Conservation (phyloP, 257 asterid genomes). For the Solanum clarkiae region DNA sequence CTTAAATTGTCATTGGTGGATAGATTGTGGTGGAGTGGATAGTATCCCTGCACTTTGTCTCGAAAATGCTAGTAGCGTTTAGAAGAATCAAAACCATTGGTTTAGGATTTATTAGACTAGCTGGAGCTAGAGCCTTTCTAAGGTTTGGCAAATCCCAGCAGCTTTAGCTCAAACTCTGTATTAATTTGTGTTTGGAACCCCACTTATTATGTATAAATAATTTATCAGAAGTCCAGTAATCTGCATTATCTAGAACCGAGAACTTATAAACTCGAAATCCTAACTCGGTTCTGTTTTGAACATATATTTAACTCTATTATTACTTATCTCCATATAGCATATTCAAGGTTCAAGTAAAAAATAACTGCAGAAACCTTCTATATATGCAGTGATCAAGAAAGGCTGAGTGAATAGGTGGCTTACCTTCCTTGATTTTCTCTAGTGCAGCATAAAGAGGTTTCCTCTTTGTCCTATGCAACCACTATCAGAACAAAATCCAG, state of each 20-base stretch:
- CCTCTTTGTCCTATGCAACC: constrained; percentile 77
- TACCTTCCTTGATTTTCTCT: constrained; percentile 89
- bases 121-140: neutral
- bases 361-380: neutral
- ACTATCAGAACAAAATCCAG: constrained; percentile 27
- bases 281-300: neutral
- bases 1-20: neutral
- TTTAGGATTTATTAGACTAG: neutral
- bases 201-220: too few relatives aligned
- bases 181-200: neutral
- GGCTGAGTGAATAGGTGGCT: neutral
- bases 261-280: neutral
- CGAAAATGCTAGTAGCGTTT: neutral
- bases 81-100: neutral
- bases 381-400: neutral
- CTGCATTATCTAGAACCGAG: neutral
- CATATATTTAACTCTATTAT: neutral
- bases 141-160: too few relatives aligned
- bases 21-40: neutral
- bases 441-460: constrained; percentile 71
- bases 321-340: neutral
- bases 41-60: neutral
- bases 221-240: neutral
- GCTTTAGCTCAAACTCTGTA: neutral
- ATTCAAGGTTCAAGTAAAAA: neutral